phyloP scores from a whole-genome alignment of 2,329 filamentous ascomycete species.

The Ascochyta pisi region DNA sequence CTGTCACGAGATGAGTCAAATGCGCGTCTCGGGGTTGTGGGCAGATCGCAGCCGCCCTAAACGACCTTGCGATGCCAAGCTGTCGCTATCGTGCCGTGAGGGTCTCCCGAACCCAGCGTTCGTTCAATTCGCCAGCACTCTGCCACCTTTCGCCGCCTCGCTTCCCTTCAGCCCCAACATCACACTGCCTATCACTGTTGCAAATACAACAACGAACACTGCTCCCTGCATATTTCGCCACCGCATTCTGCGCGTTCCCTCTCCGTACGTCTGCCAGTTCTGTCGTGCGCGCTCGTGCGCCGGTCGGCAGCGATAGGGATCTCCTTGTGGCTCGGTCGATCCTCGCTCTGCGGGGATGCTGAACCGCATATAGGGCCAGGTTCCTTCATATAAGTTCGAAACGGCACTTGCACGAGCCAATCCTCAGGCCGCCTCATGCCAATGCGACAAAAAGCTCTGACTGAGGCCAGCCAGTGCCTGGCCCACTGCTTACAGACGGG shows the following conservation, averaged over 20 bases:
- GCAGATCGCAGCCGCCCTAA: slow-evolving; percentile 35
- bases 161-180: slow-evolving; percentile 17
- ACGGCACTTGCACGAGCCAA: slow-evolving; percentile 51
- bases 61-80: slow-evolving; percentile 31
- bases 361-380: slow-evolving; percentile 50
- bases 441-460: slow-evolving; percentile 46
- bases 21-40: slow-evolving; percentile 33
- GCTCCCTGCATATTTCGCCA: slow-evolving; percentile 22
- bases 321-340: slow-evolving; percentile 48
- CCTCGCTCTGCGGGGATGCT: slow-evolving; percentile 40
- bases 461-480: slow-evolving; percentile 33
- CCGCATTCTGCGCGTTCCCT: slow-evolving; percentile 24
- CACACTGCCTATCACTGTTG: slow-evolving; percentile 8
- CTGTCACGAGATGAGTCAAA: slow-evolving; percentile 36
- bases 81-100: slow-evolving; percentile 26
- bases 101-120: slow-evolving; percentile 27
- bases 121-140: slow-evolving; percentile 10
- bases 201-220: slow-evolving; percentile 14
- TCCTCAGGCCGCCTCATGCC: slow-evolving; percentile 45
- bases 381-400: slow-evolving; percentile 46
- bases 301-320: slow-evolving; percentile 35
- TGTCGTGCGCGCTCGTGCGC: slow-evolving; percentile 40
- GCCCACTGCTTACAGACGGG: slow-evolving; percentile 43
- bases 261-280: slow-evolving; percentile 33
- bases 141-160: slow-evolving; percentile 26